Conservation (phyloP, 352 stramenopile species). For the Phytophthora nicotianae region DNA sequence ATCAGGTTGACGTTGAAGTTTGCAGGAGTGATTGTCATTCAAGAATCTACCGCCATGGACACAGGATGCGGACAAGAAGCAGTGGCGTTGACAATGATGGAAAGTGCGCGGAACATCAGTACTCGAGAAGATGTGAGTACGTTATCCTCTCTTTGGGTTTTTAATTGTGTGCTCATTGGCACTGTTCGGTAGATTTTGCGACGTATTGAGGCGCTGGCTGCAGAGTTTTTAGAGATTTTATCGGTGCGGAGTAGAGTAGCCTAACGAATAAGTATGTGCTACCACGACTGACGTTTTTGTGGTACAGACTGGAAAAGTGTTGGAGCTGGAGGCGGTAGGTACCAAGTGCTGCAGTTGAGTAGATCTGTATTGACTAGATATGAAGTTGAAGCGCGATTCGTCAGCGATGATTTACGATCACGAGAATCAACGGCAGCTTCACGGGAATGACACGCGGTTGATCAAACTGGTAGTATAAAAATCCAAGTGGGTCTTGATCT, state of each 20-base stretch:
- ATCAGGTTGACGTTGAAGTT: slow-evolving; percentile 47
- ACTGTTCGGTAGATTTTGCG: slow-evolving; percentile 45
- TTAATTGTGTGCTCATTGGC: not conserved
- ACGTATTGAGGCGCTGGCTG: slow-evolving; percentile 61
- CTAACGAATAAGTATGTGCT: not conserved
- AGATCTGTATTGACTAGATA: slow-evolving; percentile 9
- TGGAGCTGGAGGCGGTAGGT: slow-evolving; percentile 67
- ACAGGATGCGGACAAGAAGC: slow-evolving; percentile 7
- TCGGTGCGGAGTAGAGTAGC: slow-evolving; percentile 30
- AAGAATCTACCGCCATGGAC: slow-evolving; percentile 22
- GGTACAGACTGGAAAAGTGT: slow-evolving; percentile 47
- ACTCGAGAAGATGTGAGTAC: slow-evolving; percentile 51
- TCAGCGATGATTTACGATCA: slow-evolving; percentile 68
- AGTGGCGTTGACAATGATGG: not conserved
- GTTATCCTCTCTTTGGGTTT: not conserved
- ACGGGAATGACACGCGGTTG: slow-evolving; percentile 59
- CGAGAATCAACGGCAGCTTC: slow-evolving; percentile 52
- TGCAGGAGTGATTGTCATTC: slow-evolving; percentile 35
- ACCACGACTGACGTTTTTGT: not conserved
- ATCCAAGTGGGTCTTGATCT: not conserved
- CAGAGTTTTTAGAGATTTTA: slow-evolving; percentile 61
- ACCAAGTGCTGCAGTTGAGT: too few species aligned
- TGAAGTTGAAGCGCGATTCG: slow-evolving; percentile 62
- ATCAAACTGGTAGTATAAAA: slow-evolving; percentile 57
- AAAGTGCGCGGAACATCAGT: slow-evolving; percentile 15